Conservation (phyloP, 1,139 yeast genomes). For the Groenewaldozyma auringiensis region DNA sequence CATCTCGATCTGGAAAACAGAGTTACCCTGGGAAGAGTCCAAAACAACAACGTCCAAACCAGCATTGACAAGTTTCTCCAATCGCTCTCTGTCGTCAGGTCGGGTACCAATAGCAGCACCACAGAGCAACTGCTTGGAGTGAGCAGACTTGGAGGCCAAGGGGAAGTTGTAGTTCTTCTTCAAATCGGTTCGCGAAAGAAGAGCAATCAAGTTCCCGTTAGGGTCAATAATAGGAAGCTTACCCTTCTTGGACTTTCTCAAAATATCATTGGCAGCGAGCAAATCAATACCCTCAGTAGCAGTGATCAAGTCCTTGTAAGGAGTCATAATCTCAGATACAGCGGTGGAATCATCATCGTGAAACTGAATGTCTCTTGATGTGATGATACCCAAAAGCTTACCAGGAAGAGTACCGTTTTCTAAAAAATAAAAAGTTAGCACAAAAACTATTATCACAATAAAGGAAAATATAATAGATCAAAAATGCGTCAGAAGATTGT, state of each 20-base stretch:
- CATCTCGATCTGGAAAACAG: conserved; percentile 89
- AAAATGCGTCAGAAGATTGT: conserved; percentile 5
- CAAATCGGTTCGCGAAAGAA: conserved; percentile 92
- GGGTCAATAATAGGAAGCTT: conserved; percentile 88
- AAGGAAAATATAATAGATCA: too few species aligned
- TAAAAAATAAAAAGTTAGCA: conserved; percentile 28
- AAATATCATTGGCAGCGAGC: conserved; percentile 78
- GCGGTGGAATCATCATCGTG: conserved; percentile 60
- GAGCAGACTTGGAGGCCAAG: conserved; percentile 84
- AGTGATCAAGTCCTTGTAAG: conserved; percentile 59
- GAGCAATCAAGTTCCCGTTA: conserved; percentile 68
- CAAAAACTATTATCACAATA: neutral
- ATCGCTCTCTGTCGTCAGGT: conserved; percentile 79
- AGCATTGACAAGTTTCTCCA: conserved; percentile 78
- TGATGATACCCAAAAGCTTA: conserved; percentile 87
- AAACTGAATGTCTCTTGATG: conserved; percentile 96
- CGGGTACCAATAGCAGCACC: conserved; percentile 99
- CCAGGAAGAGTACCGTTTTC: conserved; percentile 84
- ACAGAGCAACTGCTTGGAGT: conserved; percentile 92
- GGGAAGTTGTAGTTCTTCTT: conserved; percentile 95
- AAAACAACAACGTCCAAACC: conserved; percentile 95
- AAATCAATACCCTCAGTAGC: conserved; percentile 67
- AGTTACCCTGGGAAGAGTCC: conserved; percentile 97
- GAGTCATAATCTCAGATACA: conserved; percentile 79
- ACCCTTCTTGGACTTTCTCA: conserved; percentile 93